Evolutionary conservation across 164 flowering plant species (phyloP).

Genomic region (Vitis amurensis): DNA sequence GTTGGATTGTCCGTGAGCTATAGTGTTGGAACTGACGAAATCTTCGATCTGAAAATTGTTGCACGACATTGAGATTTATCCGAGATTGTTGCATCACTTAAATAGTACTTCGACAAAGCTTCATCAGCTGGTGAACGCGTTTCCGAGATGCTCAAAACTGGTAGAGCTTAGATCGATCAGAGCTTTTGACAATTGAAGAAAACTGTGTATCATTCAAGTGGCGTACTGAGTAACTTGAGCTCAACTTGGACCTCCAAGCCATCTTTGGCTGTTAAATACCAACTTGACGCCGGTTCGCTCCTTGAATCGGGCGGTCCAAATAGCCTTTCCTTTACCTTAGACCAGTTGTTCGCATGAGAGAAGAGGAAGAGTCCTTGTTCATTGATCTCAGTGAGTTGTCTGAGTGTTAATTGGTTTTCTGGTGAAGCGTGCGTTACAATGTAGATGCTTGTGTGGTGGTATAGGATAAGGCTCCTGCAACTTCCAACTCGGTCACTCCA

Average conservation of each 20-base stretch:
- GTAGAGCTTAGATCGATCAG: slow-evolving; percentile 83
- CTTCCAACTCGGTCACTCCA: no score
- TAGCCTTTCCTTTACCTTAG: slow-evolving; percentile 85
- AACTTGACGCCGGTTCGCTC: slow-evolving; percentile 57
- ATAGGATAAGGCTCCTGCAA: no score
- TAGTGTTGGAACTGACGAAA: slow-evolving; percentile 17
- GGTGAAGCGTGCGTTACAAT: no score
- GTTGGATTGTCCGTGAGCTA: slow-evolving; percentile 47
- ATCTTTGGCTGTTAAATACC: slow-evolving; percentile 79
- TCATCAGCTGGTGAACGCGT: slow-evolving; percentile 75
- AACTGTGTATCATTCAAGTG: slow-evolving; percentile 90
- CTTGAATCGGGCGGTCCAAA: slow-evolving; percentile 59
- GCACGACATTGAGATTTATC: slow-evolving; percentile 77
- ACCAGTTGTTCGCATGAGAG: slow-evolving; percentile 94
- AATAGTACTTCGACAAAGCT: slow-evolving; percentile 79
- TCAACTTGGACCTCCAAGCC: slow-evolving; percentile 95
- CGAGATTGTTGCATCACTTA: slow-evolving; percentile 76
- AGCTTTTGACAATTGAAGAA: slow-evolving; percentile 85
- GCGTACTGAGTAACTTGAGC: slow-evolving; percentile 77
- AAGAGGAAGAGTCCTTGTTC: slow-evolving; percentile 27
- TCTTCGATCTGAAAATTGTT: slow-evolving; percentile 60
- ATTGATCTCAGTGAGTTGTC: no score
- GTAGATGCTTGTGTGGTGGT: no score
- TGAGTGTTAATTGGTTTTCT: no score
- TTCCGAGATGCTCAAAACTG: slow-evolving; percentile 74